phyloP scores from a whole-genome alignment of 768 basidiomycete species.

The Hemileccinum impolitum region DNA sequence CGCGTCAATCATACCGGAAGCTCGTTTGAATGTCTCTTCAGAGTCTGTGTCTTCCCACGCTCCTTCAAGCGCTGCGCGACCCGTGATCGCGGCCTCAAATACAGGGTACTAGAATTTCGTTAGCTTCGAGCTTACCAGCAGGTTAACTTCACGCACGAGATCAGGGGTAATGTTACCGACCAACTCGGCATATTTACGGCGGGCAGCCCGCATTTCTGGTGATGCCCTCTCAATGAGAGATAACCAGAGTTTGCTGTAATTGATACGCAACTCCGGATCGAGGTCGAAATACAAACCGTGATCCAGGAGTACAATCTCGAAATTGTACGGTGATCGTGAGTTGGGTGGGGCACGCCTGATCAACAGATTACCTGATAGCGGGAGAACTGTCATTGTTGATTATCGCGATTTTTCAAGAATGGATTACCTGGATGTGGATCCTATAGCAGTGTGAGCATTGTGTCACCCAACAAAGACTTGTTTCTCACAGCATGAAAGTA shows the following conservation, averaged over 20 bases:
- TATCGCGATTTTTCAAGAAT: not conserved
- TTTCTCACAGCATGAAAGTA: constrained; percentile 77
- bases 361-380: constrained; percentile 71
- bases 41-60: constrained; percentile 44
- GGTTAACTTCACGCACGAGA: constrained; percentile 48
- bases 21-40: constrained; percentile 47
- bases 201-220: constrained; percentile 56
- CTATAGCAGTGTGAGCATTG: constrained; percentile 35
- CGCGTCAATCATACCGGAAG: constrained; percentile 75
- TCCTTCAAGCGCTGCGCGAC: constrained; percentile 70
- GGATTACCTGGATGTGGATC: constrained; percentile 81
- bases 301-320: constrained; percentile 93
- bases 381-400: not conserved
- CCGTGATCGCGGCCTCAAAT: constrained; percentile 92
- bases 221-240: constrained; percentile 77
- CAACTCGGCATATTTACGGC: constrained; percentile 83
- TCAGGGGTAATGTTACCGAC: constrained; percentile 91
- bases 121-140: not conserved
- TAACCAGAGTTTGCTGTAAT: constrained; percentile 89
- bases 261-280: constrained; percentile 70
- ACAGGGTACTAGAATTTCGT: constrained; percentile 68
- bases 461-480: not conserved
- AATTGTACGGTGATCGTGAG: constrained; percentile 85
- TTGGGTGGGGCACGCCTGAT: constrained; percentile 67
- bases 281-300: constrained; percentile 95